These are phyloP conservation scores for Xylariaceae sp. DNA, from an alignment of 2,329 filamentous ascomycete species.

Conservation along the genomic window DNA sequence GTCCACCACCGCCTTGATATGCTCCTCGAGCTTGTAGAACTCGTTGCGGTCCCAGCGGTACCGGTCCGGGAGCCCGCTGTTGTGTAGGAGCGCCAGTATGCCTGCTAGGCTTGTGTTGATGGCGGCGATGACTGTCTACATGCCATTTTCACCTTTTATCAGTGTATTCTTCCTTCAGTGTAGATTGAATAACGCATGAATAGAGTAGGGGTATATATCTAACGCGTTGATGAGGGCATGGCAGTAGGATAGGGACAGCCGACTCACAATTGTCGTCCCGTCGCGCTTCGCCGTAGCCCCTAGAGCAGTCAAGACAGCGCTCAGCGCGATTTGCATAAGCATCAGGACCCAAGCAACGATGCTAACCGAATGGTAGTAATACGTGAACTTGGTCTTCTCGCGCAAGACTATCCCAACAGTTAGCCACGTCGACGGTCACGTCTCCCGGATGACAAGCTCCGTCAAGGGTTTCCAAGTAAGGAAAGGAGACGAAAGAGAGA, in stretches of 20 bases:
- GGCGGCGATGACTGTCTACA: constrained; percentile 44
- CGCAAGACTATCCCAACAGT: constrained; percentile 1
- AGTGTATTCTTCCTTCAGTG: not conserved
- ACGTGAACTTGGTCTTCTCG: constrained; percentile 41
- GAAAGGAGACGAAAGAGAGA: no score
- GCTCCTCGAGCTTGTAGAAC: constrained; percentile 47
- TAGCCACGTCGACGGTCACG: not conserved
- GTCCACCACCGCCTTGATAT: constrained; percentile 48
- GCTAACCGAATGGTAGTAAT: constrained; percentile 43
- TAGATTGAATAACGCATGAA: no score
- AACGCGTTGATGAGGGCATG: no score
- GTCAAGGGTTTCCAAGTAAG: no score
- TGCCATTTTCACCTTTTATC: not conserved
- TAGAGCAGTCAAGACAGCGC: constrained; percentile 48
- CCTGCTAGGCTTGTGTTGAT: constrained; percentile 49
- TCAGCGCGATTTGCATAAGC: constrained; percentile 47
- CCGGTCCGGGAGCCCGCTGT: constrained; percentile 50
- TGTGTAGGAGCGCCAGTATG: constrained; percentile 49
- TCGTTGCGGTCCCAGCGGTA: constrained; percentile 48
- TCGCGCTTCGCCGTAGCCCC: constrained; percentile 39
- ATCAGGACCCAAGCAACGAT: constrained; percentile 44
- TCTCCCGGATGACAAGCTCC: not conserved
- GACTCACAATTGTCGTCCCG: constrained; percentile 39
- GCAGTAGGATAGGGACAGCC: no score
- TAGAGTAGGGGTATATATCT: no score